Evolutionary conservation across 805 yeast species (phyloP).

Genomic region (Jamesozyma piceae): DNA sequence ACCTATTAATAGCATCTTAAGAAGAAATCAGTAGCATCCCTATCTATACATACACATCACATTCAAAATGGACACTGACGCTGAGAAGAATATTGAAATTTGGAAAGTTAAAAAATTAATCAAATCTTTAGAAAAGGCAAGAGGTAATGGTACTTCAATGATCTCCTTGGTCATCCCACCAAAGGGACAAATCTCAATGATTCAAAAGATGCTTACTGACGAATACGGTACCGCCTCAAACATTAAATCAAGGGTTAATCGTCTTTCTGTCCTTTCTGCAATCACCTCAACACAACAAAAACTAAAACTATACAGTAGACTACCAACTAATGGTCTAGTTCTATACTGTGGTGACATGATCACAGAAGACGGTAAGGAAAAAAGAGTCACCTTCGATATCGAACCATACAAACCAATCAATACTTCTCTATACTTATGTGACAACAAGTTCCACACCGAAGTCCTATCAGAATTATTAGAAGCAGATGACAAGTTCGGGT

Average conservation of each 20-base stretch:
- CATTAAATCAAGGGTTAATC: conserved; percentile 94
- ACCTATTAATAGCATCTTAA: too few relatives aligned
- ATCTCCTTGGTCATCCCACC: conserved; percentile 95
- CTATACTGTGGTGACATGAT: conserved; percentile 97
- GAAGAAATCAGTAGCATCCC: too few relatives aligned
- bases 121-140: conserved; percentile 77
- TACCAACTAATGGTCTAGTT: conserved; percentile 92
- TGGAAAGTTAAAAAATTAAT: conserved; percentile 97
- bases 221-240: conserved; percentile 98
- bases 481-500: conserved; percentile 93
- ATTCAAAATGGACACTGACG: conserved; percentile 41
- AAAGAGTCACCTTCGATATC: conserved; percentile 91
- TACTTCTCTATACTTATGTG: conserved; percentile 93
- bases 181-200: conserved; percentile 80
- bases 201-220: conserved; percentile 87
- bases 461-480: conserved; percentile 89
- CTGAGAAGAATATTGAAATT: conserved; percentile 94
- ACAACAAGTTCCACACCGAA: conserved; percentile 96
- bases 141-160: conserved; percentile 99
- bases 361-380: conserved; percentile 95
- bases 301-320: conserved; percentile 76
- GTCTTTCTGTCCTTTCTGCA: conserved; percentile 90
- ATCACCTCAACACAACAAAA: conserved; percentile 97
- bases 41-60: neutral
- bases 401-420: conserved; percentile 99